Conservation (phyloP, 2,329 filamentous ascomycete species). For the Coleophoma crateriformis region DNA sequence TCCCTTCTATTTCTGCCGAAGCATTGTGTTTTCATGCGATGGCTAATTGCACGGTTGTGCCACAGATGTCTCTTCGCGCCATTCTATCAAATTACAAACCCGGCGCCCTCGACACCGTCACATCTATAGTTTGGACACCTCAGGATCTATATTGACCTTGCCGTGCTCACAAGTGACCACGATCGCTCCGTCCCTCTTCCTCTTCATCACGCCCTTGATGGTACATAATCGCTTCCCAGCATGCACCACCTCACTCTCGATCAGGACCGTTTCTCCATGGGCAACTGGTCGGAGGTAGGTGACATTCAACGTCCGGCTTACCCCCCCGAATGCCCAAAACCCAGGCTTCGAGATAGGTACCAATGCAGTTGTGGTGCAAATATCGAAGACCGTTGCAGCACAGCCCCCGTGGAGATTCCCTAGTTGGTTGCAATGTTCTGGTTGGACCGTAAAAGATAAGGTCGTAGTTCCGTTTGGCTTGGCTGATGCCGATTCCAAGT, state of each 20-base stretch:
- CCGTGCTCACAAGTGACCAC: conserved; percentile 58
- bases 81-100: no score
- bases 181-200: conserved; percentile 45
- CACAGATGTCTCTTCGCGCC: no score
- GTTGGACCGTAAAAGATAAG: conserved; percentile 43
- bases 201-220: conserved; percentile 48
- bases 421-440: conserved; percentile 45
- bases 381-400: conserved; percentile 62
- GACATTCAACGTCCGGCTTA: conserved; percentile 59
- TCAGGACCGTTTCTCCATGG: conserved; percentile 46
- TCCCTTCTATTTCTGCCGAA: no score
- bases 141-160: conserved; percentile 55
- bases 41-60: no score
- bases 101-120: no score
- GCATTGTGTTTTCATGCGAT: no score
- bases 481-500: conserved; percentile 17
- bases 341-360: conserved; percentile 50
- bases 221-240: conserved; percentile 49
- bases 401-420: conserved; percentile 57
- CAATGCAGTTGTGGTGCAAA: conserved; percentile 55
- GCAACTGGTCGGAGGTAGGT: conserved; percentile 63
- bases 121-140: conserved; percentile 5
- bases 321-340: conserved; percentile 57
- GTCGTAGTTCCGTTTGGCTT: conserved; percentile 12
- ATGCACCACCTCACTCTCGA: conserved; percentile 54